Percentiles rank a stretch among this genome's conserved stretches.
These are phyloP conservation scores for Bidens hawaiensis DNA, from an alignment of 140 eudicot species.

Conservation along the genomic window DNA sequence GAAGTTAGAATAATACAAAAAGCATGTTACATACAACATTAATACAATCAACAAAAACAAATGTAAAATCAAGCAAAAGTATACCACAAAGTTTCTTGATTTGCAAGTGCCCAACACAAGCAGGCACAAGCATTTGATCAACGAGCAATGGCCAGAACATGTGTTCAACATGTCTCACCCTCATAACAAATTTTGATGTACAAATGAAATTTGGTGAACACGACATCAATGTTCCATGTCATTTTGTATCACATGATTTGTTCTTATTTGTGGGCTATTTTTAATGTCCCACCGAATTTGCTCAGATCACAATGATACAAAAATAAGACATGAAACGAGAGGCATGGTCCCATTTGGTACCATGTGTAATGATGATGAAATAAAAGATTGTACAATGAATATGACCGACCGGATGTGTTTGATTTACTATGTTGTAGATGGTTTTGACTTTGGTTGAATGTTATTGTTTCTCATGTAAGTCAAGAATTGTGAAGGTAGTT, in stretches of 20 bases:
- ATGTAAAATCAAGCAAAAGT: slow-evolving; percentile 2
- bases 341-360: slow-evolving; percentile 14
- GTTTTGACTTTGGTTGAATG: slow-evolving; percentile 45
- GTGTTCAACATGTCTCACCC: background rate
- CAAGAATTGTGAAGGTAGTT: slow-evolving; percentile 83
- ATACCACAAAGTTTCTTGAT: slow-evolving; percentile 1
- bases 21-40: background rate
- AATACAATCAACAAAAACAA: background rate
- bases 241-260: slow-evolving; percentile 20
- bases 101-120: slow-evolving; percentile 2
- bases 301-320: slow-evolving; percentile 23
- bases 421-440: slow-evolving; percentile 29
- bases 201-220: background rate
- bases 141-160: background rate
- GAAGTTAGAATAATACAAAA: background rate
- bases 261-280: background rate
- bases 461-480: slow-evolving; percentile 70
- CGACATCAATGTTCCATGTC: slow-evolving; percentile 14
- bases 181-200: background rate
- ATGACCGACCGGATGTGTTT: background rate
- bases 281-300: slow-evolving; percentile 1
- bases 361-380: slow-evolving; percentile 13
- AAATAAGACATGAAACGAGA: slow-evolving; percentile 14
- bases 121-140: background rate
- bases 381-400: slow-evolving; percentile 23